Evolutionary conservation across 2,329 filamentous ascomycete genomes (phyloP).

Genomic region (Aspergillus pseudoviridinutans): DNA sequence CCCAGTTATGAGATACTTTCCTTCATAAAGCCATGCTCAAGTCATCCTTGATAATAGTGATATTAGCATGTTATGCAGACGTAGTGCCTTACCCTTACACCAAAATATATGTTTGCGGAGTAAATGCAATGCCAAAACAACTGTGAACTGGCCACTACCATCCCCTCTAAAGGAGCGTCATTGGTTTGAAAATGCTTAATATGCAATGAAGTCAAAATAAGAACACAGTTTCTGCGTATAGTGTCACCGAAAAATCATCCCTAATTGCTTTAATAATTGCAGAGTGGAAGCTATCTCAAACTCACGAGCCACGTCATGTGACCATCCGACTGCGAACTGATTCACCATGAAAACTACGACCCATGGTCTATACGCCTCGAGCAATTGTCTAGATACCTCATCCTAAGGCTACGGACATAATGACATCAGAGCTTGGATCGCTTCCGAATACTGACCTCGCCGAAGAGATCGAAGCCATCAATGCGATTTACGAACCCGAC

Average conservation of each 20-base stretch:
- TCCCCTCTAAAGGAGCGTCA: neutral
- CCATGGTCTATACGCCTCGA: neutral
- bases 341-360: neutral
- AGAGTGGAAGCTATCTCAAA: neutral
- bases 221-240: neutral
- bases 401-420: slow-evolving; percentile 2
- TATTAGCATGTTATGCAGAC: too few species aligned
- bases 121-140: neutral
- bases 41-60: neutral
- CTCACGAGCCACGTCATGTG: neutral
- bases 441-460: slow-evolving; percentile 38
- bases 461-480: slow-evolving; percentile 47
- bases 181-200: neutral
- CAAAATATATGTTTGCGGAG: neutral
- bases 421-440: slow-evolving; percentile 18
- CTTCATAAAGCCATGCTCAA: too few species aligned
- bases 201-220: neutral
- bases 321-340: neutral
- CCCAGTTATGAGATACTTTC: neutral
- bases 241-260: neutral
- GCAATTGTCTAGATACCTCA: neutral
- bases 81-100: neutral
- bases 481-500: slow-evolving; percentile 61
- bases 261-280: neutral
- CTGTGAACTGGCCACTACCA: neutral